A percentile compares a stretch with the other conserved stretches of the same genome.
phyloP scores from a whole-genome alignment of 2,329 filamentous ascomycete genomes.

The Colletotrichum sp. region DNA sequence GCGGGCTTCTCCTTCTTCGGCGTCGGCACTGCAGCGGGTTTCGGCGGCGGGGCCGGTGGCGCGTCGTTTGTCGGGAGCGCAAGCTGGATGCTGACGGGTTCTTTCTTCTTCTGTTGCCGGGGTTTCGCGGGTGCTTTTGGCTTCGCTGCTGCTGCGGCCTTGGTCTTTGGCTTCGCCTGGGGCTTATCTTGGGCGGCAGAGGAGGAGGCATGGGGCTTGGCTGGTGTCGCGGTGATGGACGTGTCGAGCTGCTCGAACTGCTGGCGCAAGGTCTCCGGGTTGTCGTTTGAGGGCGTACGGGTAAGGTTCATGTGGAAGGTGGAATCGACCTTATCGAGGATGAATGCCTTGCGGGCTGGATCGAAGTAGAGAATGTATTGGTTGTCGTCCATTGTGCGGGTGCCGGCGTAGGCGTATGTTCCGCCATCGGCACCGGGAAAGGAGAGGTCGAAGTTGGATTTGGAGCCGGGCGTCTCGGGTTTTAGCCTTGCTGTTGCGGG shows the following conservation, averaged over 20 bases:
- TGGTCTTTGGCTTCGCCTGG: slow-evolving; percentile 20
- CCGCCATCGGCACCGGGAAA: slow-evolving; percentile 56
- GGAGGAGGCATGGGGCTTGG: slow-evolving; percentile 23
- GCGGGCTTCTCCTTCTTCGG: slow-evolving; percentile 31
- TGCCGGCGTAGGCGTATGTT: slow-evolving; percentile 66
- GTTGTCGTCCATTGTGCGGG: slow-evolving; percentile 57
- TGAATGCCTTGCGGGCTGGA: slow-evolving; percentile 73
- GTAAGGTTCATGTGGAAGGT: slow-evolving; percentile 87
- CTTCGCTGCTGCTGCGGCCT: slow-evolving; percentile 21
- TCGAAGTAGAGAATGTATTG: slow-evolving; percentile 80
- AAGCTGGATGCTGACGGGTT: slow-evolving; percentile 40
- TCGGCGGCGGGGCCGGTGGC: slow-evolving; percentile 20
- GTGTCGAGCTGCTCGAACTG: slow-evolving; percentile 70
- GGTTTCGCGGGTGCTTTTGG: slow-evolving; percentile 25
- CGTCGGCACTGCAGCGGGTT: not conserved
- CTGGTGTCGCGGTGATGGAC: slow-evolving; percentile 26
- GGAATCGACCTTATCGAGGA: slow-evolving; percentile 82
- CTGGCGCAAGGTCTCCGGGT: slow-evolving; percentile 66
- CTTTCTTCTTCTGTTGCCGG: slow-evolving; percentile 37
- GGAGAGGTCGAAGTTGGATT: slow-evolving; percentile 59
- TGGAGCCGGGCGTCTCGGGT: slow-evolving; percentile 52
- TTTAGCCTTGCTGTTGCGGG: slow-evolving; percentile 56
- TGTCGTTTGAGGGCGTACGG: slow-evolving; percentile 68
- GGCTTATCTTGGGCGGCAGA: slow-evolving; percentile 23
- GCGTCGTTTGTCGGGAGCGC: slow-evolving; percentile 35